Conservation (phyloP, 2,329 filamentous ascomycete genomes). For the Paecilomyces fulvus region DNA sequence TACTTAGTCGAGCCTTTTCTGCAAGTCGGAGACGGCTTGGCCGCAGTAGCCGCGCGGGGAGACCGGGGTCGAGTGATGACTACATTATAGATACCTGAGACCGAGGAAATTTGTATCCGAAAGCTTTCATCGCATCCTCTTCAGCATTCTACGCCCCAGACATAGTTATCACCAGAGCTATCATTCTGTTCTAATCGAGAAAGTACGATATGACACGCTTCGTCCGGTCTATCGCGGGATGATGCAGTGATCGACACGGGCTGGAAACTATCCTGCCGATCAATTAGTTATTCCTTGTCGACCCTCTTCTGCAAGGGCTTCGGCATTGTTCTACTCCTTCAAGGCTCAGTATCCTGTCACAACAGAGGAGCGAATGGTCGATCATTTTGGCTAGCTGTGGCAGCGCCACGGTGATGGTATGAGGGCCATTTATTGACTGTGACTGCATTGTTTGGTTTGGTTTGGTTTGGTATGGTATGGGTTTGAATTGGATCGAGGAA, state of each 20-base stretch:
- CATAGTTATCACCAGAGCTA: background rate
- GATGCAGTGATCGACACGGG: background rate
- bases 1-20: background rate
- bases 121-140: background rate
- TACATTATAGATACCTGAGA: background rate
- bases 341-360: background rate
- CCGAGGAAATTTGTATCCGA: background rate
- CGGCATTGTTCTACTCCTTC: background rate
- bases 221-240: background rate
- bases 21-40: background rate
- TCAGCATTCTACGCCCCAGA: background rate
- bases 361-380: constrained; percentile 54
- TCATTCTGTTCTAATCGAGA: background rate
- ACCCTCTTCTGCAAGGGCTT: background rate
- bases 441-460: too few relatives aligned
- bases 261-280: background rate
- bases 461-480: too few relatives aligned
- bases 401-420: constrained; percentile 16
- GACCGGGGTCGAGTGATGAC: background rate
- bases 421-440: background rate
- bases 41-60: background rate
- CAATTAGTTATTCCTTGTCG: background rate
- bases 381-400: constrained; percentile 35
- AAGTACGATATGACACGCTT: background rate
- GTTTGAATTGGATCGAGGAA: too few relatives aligned